A percentile compares a stretch with the other conserved stretches of the same genome.
phyloP scores from a whole-genome alignment of 768 basidiomycete species.

The Calvatia gigantea region DNA sequence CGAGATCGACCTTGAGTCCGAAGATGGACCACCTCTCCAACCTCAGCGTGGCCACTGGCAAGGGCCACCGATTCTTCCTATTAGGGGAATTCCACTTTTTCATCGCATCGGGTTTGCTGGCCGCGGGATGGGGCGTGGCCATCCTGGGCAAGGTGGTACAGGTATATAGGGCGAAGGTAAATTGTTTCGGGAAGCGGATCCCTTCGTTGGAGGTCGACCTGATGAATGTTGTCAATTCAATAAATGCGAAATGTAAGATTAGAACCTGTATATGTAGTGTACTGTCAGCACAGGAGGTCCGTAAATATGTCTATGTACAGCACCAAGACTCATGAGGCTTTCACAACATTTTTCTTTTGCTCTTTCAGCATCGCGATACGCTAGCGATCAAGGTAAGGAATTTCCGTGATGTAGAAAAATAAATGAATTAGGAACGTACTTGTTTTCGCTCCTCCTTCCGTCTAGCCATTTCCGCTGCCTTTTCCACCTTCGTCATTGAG shows the following conservation, averaged over 20 bases:
- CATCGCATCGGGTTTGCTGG: constrained; percentile 58
- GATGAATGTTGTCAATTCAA: background rate
- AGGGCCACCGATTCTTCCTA: constrained; percentile 23
- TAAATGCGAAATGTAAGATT: background rate
- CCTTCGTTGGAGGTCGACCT: too few relatives aligned
- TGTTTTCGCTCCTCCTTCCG: constrained; percentile 91
- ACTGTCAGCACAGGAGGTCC: background rate
- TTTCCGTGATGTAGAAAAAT: background rate
- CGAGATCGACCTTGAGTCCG: constrained; percentile 17
- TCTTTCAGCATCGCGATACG: constrained; percentile 79
- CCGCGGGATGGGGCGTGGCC: constrained; percentile 30
- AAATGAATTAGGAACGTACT: constrained; percentile 40
- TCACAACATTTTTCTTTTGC: constrained; percentile 59
- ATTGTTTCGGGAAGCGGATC: too few relatives aligned
- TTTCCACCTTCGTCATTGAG: constrained; percentile 82
- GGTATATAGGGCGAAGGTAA: background rate
- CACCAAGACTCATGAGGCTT: constrained; percentile 17
- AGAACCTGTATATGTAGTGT: background rate
- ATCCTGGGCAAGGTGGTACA: background rate
- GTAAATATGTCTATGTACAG: background rate
- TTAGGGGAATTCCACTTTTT: constrained; percentile 29
- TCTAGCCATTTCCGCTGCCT: constrained; percentile 87
- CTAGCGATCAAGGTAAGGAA: constrained; percentile 28
- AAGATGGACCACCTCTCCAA: background rate
- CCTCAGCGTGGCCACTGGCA: constrained; percentile 13